These are phyloP conservation scores for Knufia fluminis DNA, from an alignment of 2,329 filamentous ascomycete genomes.

Conservation along the genomic window DNA sequence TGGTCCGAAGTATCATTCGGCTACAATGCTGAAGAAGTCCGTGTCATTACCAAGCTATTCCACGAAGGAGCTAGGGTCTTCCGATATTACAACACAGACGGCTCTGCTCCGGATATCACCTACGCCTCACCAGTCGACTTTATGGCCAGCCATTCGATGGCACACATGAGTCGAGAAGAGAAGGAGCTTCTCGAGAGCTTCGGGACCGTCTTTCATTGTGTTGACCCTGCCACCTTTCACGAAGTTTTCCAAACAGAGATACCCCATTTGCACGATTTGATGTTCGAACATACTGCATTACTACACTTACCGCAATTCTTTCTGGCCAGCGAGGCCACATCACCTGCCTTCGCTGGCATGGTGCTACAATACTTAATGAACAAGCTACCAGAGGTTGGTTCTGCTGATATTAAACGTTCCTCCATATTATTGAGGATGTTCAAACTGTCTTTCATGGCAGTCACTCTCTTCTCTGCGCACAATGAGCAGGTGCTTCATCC, in stretches of 20 bases:
- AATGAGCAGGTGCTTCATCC: constrained; percentile 94
- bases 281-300: constrained; percentile 89
- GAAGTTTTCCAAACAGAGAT: constrained; percentile 98
- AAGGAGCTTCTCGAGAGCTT: constrained; percentile 97
- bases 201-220: constrained; percentile 95
- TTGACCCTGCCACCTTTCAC: constrained; percentile 95
- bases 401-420: constrained; percentile 81
- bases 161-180: constrained; percentile 88
- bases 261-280: constrained; percentile 91
- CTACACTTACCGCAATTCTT: constrained; percentile 97
- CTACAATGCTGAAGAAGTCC: constrained; percentile 93
- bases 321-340: constrained; percentile 95
- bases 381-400: constrained; percentile 88
- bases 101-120: constrained; percentile 60
- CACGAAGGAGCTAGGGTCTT: constrained; percentile 94
- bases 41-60: constrained; percentile 94
- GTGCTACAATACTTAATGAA: constrained; percentile 95
- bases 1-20: constrained; percentile 95
- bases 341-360: constrained; percentile 96
- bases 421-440: constrained; percentile 89
- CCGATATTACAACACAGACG: constrained; percentile 89
- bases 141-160: constrained; percentile 89
- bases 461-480: constrained; percentile 86
- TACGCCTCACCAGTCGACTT: constrained; percentile 80
- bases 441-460: constrained; percentile 98